phyloP scores from a whole-genome alignment of 1,139 yeast species.

The Zhuliangozyma blackwelliae region DNA sequence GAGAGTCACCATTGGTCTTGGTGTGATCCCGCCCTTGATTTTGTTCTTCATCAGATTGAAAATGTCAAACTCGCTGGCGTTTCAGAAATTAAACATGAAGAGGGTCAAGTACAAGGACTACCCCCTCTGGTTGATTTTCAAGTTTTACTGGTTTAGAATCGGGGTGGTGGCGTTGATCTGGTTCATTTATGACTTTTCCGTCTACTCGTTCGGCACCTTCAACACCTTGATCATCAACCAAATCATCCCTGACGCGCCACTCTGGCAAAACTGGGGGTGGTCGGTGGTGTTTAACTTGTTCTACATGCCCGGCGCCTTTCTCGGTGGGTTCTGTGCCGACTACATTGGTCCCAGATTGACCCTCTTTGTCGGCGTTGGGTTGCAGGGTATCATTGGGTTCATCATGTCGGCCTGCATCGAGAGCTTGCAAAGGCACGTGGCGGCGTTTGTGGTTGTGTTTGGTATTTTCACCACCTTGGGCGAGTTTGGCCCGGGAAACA shows the following conservation, averaged over 20 bases:
- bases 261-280: conserved; percentile 86
- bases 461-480: conserved; percentile 85
- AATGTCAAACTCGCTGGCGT: conserved; percentile 68
- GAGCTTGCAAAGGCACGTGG: conserved; percentile 55
- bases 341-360: conserved; percentile 85
- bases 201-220: conserved; percentile 82
- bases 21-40: conserved; percentile 80
- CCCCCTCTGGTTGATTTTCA: conserved; percentile 66
- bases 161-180: conserved; percentile 68
- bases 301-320: conserved; percentile 85
- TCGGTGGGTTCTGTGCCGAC: conserved; percentile 78
- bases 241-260: conserved; percentile 42
- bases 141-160: conserved; percentile 82
- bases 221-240: conserved; percentile 60
- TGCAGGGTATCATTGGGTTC: conserved; percentile 79
- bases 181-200: conserved; percentile 87
- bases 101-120: conserved; percentile 37
- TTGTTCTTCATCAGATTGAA: conserved; percentile 72
- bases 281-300: conserved; percentile 81
- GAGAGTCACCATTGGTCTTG: conserved; percentile 88
- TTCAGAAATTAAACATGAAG: conserved; percentile 66
- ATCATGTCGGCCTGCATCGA: conserved; percentile 76
- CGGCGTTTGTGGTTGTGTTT: conserved; percentile 75
- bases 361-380: conserved; percentile 57
- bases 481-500: conserved; percentile 93